Base-by-base conservation (phyloP, 2,329 filamentous ascomycete genomes). In the Emmonsiellopsis sp. region DNA sequence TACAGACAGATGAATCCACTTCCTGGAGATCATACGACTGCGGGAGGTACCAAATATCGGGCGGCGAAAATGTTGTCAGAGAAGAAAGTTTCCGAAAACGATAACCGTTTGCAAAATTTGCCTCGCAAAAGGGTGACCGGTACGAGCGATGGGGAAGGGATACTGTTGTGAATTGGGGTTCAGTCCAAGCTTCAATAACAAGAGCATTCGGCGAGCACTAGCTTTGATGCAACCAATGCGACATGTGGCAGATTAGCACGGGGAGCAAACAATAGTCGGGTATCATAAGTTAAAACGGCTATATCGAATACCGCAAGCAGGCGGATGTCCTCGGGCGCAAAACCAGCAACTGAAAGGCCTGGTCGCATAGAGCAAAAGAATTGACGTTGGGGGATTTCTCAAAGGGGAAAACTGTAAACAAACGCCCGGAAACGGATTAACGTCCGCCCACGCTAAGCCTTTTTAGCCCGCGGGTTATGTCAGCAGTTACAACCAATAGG, bases 331-430 rank as follows among this genome's bases (percentile, higher is more conserved):
- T 6, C 31, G 47, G 40, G 21, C 7, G 36, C 36, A 6, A 36
- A 31, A 6, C 11, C 36, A 40, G 47, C 47, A 32, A 40, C 40
- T 49, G 5, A 42, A 42, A 32, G 4, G 47, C 47, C 36, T 49
- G 13, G 47, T 40, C 47, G 17, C 47, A 49, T 14, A 8, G 21
- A 32, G 36, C 5, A 32, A 49, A 40, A 11, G 11, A 40, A 39
- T 39, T 27, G 17, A 39, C 33, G 1, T 10, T 10, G 51, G 44
- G 36, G n/a, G 37, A 32, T 48, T 48, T 54, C 56, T 53, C 46
- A 55, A 56, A 55, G 11, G 21, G 55, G 56, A 55, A 58, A 40
- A 54, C 49, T 52, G 55, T 56, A 53, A 55, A 56, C 55, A 58
- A 55, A 55, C 55, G 37, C 54, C 54, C 46, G 56, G 56, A 51